Evolutionary conservation across 2,329 filamentous ascomycete genomes (phyloP).

Genomic region (Cladorrhinum sp.): DNA sequence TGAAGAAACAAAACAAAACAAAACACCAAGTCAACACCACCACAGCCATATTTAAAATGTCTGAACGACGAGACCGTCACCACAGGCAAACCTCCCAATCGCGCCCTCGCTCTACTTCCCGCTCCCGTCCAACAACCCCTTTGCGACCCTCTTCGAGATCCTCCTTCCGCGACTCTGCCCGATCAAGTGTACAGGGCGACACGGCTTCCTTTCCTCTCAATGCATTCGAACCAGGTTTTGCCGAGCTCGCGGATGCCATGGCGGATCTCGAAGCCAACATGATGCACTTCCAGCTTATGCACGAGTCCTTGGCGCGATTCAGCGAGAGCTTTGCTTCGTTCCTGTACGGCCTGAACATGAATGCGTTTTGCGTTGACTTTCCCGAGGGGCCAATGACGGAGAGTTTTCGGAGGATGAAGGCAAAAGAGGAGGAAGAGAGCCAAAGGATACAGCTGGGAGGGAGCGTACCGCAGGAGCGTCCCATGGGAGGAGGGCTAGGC

Average conservation of each 20-base stretch:
- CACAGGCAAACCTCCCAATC: background rate
- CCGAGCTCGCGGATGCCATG: constrained; percentile 89
- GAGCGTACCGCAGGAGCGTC: background rate
- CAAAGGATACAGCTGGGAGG: background rate
- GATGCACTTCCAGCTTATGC: constrained; percentile 95
- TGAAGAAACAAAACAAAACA: constrained; percentile 5
- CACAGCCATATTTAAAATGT: background rate
- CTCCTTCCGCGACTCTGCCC: constrained; percentile 76
- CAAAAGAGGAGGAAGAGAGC: constrained; percentile 47
- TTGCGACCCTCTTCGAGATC: constrained; percentile 86
- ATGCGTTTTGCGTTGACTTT: constrained; percentile 97
- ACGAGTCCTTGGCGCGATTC: constrained; percentile 89
- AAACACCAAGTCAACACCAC: constrained; percentile 4
- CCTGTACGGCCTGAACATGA: constrained; percentile 96
- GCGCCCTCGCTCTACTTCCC: constrained; percentile 52
- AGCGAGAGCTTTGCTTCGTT: constrained; percentile 96
- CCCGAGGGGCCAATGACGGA: constrained; percentile 86
- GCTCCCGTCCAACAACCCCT: constrained; percentile 84
- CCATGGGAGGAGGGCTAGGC: constrained; percentile 23
- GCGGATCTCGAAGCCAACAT: constrained; percentile 96
- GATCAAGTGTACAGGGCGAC: constrained; percentile 51
- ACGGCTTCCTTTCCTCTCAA: constrained; percentile 67
- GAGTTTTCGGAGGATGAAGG: constrained; percentile 69
- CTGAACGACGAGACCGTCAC: background rate
- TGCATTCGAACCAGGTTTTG: constrained; percentile 82